Base-by-base conservation (phyloP, 108 stramenopile genomes). In the Seminavis robusta region DNA sequence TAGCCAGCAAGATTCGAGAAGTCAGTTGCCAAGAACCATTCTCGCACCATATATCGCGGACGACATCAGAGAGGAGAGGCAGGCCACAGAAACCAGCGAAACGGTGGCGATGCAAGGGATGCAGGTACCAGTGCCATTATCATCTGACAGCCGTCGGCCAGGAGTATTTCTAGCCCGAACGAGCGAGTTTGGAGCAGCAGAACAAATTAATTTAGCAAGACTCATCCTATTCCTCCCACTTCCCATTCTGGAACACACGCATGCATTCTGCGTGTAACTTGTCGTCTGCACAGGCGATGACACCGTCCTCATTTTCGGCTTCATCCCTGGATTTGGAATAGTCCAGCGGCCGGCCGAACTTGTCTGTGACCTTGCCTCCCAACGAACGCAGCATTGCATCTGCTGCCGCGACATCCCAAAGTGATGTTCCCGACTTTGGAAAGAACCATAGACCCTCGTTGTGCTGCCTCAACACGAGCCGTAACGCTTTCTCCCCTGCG, bases 371-470 rank as follows among this genome's bases (percentile, higher is more conserved):
- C 48, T 44, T 63, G 2, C 81, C 81, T 26, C 81, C 81, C 36
- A 63, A 57, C 1, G 65, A 64, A 38, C 76, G 52, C 25, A 83
- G 47, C 16, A 83, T 50, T 0, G 81, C 81, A 65, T 83, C 81
- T 27, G 76, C 52, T 0, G 81, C 81, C 1, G 81, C 81, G 9
- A 83, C 77, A 44, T 83, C 81, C 81, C 81, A 83, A 23, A 73
- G 45, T 19, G 81, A 83, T 6, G 81, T 83, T 3, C 81, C 81
- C 6, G 70, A 43, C 38, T 69, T 78, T 9, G 81, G 81, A 56
- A 62, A 83, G 51, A 78, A 78, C 81, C 81, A 83, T 5, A 83
- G 28, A 29, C 70, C 75, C 52, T 83, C 81, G 13, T 78, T 55
- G 34, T 73, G 43, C 8, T 52, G 29, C 13, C 65, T 45, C 0